phyloP scores from a whole-genome alignment of 202 grass and related monocot genomes.

The Dendrocalamus latiflorus region DNA sequence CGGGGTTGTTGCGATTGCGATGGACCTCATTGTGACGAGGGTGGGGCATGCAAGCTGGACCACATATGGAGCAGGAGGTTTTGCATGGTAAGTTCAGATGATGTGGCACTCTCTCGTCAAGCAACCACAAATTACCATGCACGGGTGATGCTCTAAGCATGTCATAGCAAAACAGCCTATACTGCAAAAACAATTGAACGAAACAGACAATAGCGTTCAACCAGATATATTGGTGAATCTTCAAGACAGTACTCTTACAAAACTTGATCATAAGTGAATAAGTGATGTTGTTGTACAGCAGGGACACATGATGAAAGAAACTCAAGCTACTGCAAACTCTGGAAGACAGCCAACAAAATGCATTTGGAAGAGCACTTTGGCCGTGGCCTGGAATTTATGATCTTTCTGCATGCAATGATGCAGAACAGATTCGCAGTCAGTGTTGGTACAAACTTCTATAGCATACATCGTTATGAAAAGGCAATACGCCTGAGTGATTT shows the following conservation, averaged over 20 bases:
- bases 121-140: neutral
- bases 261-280: neutral
- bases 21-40: too few relatives aligned
- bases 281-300: neutral
- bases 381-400: slow-evolving; percentile 5
- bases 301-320: neutral
- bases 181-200: neutral
- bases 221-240: neutral
- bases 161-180: neutral
- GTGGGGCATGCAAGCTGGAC: too few relatives aligned
- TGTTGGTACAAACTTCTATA: slow-evolving; percentile 4
- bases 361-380: slow-evolving; percentile 7
- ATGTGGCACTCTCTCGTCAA: neutral
- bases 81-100: neutral
- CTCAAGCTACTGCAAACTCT: neutral
- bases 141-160: neutral
- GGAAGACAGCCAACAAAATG: neutral
- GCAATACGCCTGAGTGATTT: neutral
- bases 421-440: neutral
- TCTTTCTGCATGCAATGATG: neutral
- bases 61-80: neutral
- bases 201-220: neutral
- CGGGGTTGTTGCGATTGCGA: too few relatives aligned
- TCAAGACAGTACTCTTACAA: neutral
- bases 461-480: neutral